Conservation (phyloP, 2,329 filamentous ascomycete genomes). For the Metarhizium sp. region DNA sequence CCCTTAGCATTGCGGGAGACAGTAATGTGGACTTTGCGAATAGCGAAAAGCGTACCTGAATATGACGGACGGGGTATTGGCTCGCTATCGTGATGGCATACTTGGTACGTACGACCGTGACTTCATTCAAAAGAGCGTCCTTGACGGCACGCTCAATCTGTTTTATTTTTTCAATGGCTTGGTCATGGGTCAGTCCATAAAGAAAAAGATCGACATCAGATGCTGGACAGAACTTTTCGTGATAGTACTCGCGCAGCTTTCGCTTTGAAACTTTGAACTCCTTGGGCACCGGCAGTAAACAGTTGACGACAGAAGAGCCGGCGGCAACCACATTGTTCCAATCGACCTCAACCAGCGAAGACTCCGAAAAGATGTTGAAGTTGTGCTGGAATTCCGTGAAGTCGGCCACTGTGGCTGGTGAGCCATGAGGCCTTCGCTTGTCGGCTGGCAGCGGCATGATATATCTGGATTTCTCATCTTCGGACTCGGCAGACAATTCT, state of each 20-base stretch:
- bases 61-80: conserved; percentile 73
- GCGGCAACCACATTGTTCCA: conserved; percentile 78
- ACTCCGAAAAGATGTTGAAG: conserved; percentile 76
- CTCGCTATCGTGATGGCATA: conserved; percentile 80
- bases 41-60: conserved; percentile 39
- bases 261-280: conserved; percentile 54
- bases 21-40: neutral
- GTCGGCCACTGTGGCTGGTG: conserved; percentile 57
- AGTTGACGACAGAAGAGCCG: conserved; percentile 73
- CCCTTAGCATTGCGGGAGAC: neutral
- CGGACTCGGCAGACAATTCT: conserved; percentile 45
- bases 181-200: conserved; percentile 67
- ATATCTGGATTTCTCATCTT: conserved; percentile 53
- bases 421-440: conserved; percentile 51
- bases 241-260: conserved; percentile 63
- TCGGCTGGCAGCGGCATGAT: conserved; percentile 58
- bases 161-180: conserved; percentile 76
- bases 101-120: conserved; percentile 76
- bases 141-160: conserved; percentile 67
- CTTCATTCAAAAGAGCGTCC: conserved; percentile 72
- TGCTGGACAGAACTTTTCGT: conserved; percentile 70
- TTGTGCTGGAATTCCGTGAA: conserved; percentile 68
- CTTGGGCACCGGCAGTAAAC: conserved; percentile 60
- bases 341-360: conserved; percentile 62
- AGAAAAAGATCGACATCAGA: conserved; percentile 84